A percentile compares a stretch with the other conserved stretches of the same genome.
phyloP scores from a whole-genome alignment of 768 basidiomycete species.

The Panus rudis region DNA sequence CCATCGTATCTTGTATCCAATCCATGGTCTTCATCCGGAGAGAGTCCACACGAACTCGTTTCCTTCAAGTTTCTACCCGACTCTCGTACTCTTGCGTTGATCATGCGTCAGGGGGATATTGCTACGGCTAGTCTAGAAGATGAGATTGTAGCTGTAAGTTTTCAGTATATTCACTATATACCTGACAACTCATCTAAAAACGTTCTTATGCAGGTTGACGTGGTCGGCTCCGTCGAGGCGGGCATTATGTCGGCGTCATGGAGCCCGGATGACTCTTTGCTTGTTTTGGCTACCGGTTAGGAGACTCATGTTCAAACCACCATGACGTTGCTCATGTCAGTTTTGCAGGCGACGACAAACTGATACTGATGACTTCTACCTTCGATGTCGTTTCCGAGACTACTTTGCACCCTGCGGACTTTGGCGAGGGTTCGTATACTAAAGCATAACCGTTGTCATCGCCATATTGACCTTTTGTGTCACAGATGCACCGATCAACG shows the following conservation, averaged over 20 bases:
- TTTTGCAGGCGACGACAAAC: slow-evolving; percentile 56
- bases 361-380: slow-evolving; percentile 81
- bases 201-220: slow-evolving; percentile 48
- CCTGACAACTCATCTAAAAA: neutral
- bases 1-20: slow-evolving; percentile 14
- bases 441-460: neutral
- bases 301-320: neutral
- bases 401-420: slow-evolving; percentile 63
- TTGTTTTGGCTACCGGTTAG: slow-evolving; percentile 75
- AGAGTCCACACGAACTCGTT: slow-evolving; percentile 38
- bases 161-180: neutral
- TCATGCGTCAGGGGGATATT: slow-evolving; percentile 81
- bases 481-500: slow-evolving; percentile 85
- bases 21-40: slow-evolving; percentile 14
- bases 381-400: slow-evolving; percentile 86
- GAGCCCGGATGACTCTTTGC: slow-evolving; percentile 88
- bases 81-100: slow-evolving; percentile 52
- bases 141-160: slow-evolving; percentile 36
- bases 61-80: slow-evolving; percentile 70
- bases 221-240: slow-evolving; percentile 81
- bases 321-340: neutral
- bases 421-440: slow-evolving; percentile 67
- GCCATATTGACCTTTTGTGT: slow-evolving; percentile 1
- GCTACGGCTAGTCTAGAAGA: slow-evolving; percentile 54
- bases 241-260: slow-evolving; percentile 80